phyloP scores from a whole-genome alignment of 1,284 basidiomycete species.

The Blastosporella zonata region DNA sequence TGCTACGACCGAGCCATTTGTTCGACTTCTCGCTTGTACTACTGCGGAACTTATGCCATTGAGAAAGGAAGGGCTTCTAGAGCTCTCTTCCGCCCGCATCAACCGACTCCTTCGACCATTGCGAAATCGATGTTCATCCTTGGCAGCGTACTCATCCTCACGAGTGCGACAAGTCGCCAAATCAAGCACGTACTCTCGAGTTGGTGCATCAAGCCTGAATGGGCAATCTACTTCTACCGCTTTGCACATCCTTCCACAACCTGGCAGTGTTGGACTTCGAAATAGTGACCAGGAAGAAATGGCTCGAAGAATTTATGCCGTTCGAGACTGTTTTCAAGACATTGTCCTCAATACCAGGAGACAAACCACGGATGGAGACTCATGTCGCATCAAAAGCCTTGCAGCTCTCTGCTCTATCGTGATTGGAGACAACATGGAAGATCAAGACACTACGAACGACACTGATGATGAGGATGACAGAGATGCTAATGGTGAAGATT shows the following conservation, averaged over 20 bases:
- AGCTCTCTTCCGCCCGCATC: constrained; percentile 32
- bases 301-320: constrained; percentile 46
- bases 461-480: constrained; percentile 16
- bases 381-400: constrained; percentile 32
- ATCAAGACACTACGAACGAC: constrained; percentile 23
- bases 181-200: constrained; percentile 11
- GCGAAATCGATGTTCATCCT: constrained; percentile 45
- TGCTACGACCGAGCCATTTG: no score
- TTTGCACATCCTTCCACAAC: constrained; percentile 38
- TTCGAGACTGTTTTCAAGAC: constrained; percentile 53
- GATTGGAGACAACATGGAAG: constrained; percentile 44
- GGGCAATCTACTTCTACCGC: constrained; percentile 25
- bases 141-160: constrained; percentile 28
- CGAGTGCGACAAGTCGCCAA: background rate
- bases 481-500: constrained; percentile 17
- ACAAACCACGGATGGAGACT: constrained; percentile 15
- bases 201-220: background rate
- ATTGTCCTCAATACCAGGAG: constrained; percentile 30
- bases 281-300: constrained; percentile 38
- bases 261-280: constrained; percentile 32
- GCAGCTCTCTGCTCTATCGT: constrained; percentile 47
- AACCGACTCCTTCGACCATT: constrained; percentile 53
- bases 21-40: no score
- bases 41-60: constrained; percentile 4
- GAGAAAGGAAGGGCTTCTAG: constrained; percentile 4